These are phyloP conservation scores for Ganoderma multipileum DNA, from an alignment of 1,284 basidiomycete species.

Conservation along the genomic window DNA sequence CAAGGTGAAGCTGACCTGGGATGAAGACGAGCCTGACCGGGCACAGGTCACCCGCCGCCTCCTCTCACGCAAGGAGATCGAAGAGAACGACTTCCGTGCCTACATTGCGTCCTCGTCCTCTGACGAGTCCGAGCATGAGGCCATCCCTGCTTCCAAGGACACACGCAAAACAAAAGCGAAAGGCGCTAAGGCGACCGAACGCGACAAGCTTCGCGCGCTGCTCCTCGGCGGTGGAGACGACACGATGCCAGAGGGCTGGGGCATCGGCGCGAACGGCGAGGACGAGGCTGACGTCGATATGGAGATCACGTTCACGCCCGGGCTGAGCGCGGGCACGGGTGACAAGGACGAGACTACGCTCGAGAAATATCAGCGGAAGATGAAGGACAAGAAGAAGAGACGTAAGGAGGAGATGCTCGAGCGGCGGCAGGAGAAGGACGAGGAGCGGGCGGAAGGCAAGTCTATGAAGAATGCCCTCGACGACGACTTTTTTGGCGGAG, in stretches of 20 bases:
- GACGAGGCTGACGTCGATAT: conserved; percentile 73
- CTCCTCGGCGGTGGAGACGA: conserved; percentile 73
- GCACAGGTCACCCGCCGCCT: conserved; percentile 80
- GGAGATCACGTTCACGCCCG: conserved; percentile 94
- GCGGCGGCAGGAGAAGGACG: conserved; percentile 59
- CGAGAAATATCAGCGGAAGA: conserved; percentile 85
- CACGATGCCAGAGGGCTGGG: conserved; percentile 85
- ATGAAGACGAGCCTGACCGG: conserved; percentile 95
- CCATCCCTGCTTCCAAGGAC: conserved; percentile 17
- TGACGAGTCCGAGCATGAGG: conserved; percentile 50
- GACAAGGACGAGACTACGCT: conserved; percentile 82
- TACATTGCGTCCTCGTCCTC: conserved; percentile 80
- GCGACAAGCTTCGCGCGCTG: conserved; percentile 73
- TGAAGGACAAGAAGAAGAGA: conserved; percentile 84
- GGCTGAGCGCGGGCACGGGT: conserved; percentile 64
- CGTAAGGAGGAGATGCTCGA: conserved; percentile 73
- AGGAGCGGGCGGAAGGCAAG: conserved; percentile 39
- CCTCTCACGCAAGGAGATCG: conserved; percentile 84
- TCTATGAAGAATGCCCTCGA: conserved; percentile 36
- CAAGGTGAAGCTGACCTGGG: conserved; percentile 98
- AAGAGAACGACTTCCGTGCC: conserved; percentile 87
- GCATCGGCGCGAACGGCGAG: conserved; percentile 48
- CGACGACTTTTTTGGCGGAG: conserved; percentile 82
- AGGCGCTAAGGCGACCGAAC: conserved; percentile 53
- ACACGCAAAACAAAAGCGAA: conserved; percentile 34